Conservation (phyloP, 2,329 filamentous ascomycete species). For the Pestalotiopsis sp. region DNA sequence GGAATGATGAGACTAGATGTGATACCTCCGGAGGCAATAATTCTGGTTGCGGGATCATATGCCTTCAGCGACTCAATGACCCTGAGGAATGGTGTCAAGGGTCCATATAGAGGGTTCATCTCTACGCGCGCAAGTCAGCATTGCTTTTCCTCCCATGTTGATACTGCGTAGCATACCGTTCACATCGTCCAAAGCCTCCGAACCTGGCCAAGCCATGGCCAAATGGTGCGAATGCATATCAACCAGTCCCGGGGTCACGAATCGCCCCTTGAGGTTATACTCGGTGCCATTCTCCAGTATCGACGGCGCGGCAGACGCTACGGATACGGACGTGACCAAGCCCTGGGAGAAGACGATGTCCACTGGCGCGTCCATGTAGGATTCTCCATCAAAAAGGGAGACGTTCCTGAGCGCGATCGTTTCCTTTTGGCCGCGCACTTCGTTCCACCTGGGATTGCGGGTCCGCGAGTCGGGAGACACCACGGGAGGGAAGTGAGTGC, state of each 20-base stretch:
- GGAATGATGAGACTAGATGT: constrained; percentile 49
- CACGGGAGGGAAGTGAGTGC: constrained; percentile 3
- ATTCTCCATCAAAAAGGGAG: constrained; percentile 46
- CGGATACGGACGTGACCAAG: constrained; percentile 34
- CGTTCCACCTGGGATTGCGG: constrained; percentile 45
- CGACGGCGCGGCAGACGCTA: constrained; percentile 17
- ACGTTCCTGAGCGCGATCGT: constrained; percentile 41
- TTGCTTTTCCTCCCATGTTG: background rate
- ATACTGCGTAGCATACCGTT: constrained; percentile 25
- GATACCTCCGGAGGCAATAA: constrained; percentile 46
- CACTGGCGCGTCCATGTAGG: constrained; percentile 31
- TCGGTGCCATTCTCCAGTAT: constrained; percentile 19
- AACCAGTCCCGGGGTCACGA: constrained; percentile 46
- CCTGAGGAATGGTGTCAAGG: constrained; percentile 40
- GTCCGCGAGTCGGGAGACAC: constrained; percentile 7
- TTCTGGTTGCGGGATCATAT: constrained; percentile 38
- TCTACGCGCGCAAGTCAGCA: constrained; percentile 24
- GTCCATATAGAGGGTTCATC: constrained; percentile 30
- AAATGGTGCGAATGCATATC: constrained; percentile 50
- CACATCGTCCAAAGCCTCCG: constrained; percentile 33
- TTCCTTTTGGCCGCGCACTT: constrained; percentile 37
- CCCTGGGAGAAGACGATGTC: constrained; percentile 43
- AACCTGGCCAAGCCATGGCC: constrained; percentile 34
- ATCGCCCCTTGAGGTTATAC: constrained; percentile 37
- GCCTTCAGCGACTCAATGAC: constrained; percentile 43